Evolutionary conservation across 805 yeast genomes (phyloP).

Genomic region (Komagataella mondaviorum): DNA sequence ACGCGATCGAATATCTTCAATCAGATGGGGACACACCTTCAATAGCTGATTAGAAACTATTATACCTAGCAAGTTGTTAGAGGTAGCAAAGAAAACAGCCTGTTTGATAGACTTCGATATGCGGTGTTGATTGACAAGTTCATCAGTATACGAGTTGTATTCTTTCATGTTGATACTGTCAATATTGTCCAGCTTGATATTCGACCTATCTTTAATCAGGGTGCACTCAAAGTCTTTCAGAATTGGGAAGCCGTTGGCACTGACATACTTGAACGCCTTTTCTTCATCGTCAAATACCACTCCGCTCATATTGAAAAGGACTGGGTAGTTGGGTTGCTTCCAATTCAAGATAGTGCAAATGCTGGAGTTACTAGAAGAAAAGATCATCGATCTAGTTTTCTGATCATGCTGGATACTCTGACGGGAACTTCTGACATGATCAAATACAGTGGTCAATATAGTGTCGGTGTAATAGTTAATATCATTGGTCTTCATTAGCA

Average conservation of each 20-base stretch:
- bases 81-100: slow-evolving; percentile 67
- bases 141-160: slow-evolving; percentile 17
- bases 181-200: slow-evolving; percentile 19
- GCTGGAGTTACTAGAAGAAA: slow-evolving; percentile 75
- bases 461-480: slow-evolving; percentile 48
- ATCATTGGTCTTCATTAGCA: slow-evolving; percentile 3
- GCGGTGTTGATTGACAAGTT: slow-evolving; percentile 22
- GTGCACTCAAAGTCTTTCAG: slow-evolving; percentile 5
- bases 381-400: slow-evolving; percentile 53
- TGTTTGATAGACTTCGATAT: slow-evolving; percentile 63
- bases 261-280: slow-evolving; percentile 17
- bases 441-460: slow-evolving; percentile 58
- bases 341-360: slow-evolving; percentile 93
- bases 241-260: slow-evolving; percentile 24
- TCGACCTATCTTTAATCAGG: slow-evolving; percentile 1
- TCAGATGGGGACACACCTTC: slow-evolving; percentile 59
- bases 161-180: slow-evolving; percentile 20
- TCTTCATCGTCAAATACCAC: slow-evolving; percentile 15
- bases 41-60: slow-evolving; percentile 63
- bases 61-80: slow-evolving; percentile 77
- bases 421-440: slow-evolving; percentile 50
- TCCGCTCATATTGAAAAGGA: slow-evolving; percentile 73
- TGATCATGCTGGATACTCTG: slow-evolving; percentile 10
- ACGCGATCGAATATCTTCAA: slow-evolving; percentile 60
- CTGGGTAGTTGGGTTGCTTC: slow-evolving; percentile 98